phyloP scores from a whole-genome alignment of 1,284 basidiomycete species.

The Sporisorium iseilematis-ciliati region DNA sequence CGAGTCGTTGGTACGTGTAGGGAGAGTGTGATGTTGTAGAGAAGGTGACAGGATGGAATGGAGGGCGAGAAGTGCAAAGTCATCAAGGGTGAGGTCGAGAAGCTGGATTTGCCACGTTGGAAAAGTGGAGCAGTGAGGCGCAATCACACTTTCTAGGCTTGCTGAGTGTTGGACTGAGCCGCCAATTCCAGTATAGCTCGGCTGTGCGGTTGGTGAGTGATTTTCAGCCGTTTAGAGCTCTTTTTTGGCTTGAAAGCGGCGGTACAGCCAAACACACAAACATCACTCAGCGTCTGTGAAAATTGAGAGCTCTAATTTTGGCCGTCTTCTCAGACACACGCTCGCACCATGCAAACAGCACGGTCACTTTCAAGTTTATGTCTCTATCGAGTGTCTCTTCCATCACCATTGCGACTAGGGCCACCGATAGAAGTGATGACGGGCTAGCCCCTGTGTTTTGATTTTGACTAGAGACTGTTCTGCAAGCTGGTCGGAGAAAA shows the following conservation, averaged over 20 bases:
- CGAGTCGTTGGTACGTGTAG: neutral
- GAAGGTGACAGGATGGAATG: neutral
- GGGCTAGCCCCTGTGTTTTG: no score
- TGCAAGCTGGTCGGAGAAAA: neutral
- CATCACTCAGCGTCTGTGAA: slow-evolving; percentile 1
- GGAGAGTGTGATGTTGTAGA: neutral
- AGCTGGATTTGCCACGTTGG: neutral
- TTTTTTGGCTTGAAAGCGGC: neutral
- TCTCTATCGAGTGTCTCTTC: neutral
- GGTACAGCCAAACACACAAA: neutral
- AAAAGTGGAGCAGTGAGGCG: slow-evolving; percentile 10
- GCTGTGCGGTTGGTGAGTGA: slow-evolving; percentile 3
- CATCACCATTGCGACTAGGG: neutral
- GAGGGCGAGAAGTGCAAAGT: neutral
- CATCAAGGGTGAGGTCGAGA: neutral
- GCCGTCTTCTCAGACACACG: neutral
- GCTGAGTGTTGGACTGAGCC: neutral
- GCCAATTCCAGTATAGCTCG: neutral
- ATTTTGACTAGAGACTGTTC: neutral
- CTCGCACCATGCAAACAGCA: neutral
- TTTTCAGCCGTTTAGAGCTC: neutral
- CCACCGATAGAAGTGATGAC: no score
- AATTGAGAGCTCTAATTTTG: neutral
- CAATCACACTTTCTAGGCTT: neutral
- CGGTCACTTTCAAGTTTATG: neutral